A percentile compares a stretch with the other conserved stretches of the same genome.
phyloP scores from a whole-genome alignment of 2,329 filamentous ascomycete genomes.

The Didymella glomerata region DNA sequence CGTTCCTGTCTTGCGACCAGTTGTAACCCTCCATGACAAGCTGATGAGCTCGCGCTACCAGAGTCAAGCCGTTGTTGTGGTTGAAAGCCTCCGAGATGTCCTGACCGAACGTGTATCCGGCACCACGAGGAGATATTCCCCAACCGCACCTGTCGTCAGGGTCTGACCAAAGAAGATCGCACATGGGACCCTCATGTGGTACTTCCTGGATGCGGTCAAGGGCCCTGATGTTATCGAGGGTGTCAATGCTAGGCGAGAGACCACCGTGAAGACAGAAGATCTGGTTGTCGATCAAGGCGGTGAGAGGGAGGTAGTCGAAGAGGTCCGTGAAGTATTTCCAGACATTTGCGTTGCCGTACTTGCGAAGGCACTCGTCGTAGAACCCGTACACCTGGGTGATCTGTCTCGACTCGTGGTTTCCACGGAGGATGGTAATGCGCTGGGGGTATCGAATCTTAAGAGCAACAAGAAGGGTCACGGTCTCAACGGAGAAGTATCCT shows the following conservation, averaged over 20 bases:
- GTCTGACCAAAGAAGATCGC: slow-evolving; percentile 82
- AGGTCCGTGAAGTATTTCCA: slow-evolving; percentile 83
- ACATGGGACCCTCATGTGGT: slow-evolving; percentile 79
- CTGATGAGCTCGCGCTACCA: slow-evolving; percentile 96
- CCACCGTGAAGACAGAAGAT: slow-evolving; percentile 78
- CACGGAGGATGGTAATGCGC: slow-evolving; percentile 97
- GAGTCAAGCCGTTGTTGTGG: slow-evolving; percentile 95
- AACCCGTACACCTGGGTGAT: slow-evolving; percentile 83
- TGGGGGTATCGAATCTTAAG: slow-evolving; percentile 98
- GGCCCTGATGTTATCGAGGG: slow-evolving; percentile 72
- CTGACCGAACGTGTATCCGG: slow-evolving; percentile 94
- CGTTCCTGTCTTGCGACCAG: slow-evolving; percentile 98
- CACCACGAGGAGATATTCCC: slow-evolving; percentile 94
- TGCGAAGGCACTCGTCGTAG: slow-evolving; percentile 79
- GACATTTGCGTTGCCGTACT: slow-evolving; percentile 79
- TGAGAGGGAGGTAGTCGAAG: slow-evolving; percentile 78
- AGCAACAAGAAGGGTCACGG: slow-evolving; percentile 92
- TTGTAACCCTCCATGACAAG: slow-evolving; percentile 99
- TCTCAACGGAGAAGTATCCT: slow-evolving; percentile 99
- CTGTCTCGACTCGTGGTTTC: slow-evolving; percentile 82
- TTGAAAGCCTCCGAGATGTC: slow-evolving; percentile 99
- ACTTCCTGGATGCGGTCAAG: slow-evolving; percentile 69
- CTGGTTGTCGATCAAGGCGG: slow-evolving; percentile 76
- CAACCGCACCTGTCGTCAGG: slow-evolving; percentile 96
- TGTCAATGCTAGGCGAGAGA: slow-evolving; percentile 75